Percentiles rank a stretch among this genome's conserved stretches.
Conservation (phyloP, 2,329 filamentous ascomycete genomes). For the Tolypocladium cylindrosporum region DNA sequence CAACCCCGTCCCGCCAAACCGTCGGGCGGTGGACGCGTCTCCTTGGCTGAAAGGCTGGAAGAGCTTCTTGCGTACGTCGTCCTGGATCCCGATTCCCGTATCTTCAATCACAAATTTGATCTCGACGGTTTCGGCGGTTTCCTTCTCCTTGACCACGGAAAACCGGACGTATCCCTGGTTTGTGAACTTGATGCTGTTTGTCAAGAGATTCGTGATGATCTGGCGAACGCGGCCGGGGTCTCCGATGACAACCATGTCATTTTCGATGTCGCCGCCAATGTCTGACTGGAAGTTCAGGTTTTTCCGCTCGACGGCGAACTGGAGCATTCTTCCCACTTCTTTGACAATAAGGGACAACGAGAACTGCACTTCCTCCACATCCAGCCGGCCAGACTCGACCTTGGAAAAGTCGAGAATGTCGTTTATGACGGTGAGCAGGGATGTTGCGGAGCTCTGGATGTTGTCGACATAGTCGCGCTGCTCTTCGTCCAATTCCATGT, state of each 20-base stretch:
- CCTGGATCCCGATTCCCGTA: conserved; percentile 72
- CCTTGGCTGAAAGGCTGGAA: conserved; percentile 79
- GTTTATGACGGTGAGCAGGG: conserved; percentile 78
- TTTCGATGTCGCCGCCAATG: conserved; percentile 51
- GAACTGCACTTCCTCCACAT: conserved; percentile 75
- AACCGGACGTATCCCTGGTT: conserved; percentile 59
- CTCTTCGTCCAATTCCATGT: conserved; percentile 58
- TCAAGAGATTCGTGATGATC: conserved; percentile 71
- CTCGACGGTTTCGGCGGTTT: conserved; percentile 54
- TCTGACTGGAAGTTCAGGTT: conserved; percentile 62
- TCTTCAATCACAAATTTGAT: conserved; percentile 67
- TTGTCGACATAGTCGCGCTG: conserved; percentile 68
- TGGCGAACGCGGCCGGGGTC: conserved; percentile 78
- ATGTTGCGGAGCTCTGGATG: conserved; percentile 70
- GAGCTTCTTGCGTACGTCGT: conserved; percentile 60
- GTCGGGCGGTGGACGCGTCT: conserved; percentile 66
- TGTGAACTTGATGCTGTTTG: conserved; percentile 69
- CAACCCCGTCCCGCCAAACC: conserved; percentile 71
- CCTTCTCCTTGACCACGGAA: conserved; percentile 51
- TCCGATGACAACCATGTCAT: conserved; percentile 70
- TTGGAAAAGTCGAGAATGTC: conserved; percentile 89
- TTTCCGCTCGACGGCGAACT: conserved; percentile 73
- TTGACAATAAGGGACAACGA: conserved; percentile 62
- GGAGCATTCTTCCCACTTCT: conserved; percentile 80
- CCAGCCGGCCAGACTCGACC: conserved; percentile 65